Conservation (phyloP, 2,329 filamentous ascomycete genomes). For the Fusarium illudens region DNA sequence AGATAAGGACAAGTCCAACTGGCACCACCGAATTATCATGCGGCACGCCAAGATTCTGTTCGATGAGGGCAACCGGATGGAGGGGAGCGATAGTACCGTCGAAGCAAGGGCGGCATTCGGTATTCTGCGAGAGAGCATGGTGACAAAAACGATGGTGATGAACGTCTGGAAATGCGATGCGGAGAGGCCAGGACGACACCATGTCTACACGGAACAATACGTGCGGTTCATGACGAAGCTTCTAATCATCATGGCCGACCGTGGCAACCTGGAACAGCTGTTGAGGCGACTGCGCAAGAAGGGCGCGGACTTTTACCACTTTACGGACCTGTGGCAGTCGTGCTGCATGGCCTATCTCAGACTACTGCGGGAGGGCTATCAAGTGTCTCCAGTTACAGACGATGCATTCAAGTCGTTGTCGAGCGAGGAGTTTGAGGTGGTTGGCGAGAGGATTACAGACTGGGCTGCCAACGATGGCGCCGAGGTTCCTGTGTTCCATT, state of each 20-base stretch:
- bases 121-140: conserved; percentile 76
- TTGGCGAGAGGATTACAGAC: conserved; percentile 62
- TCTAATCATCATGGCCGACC: conserved; percentile 77
- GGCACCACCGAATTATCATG: conserved; percentile 92
- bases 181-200: conserved; percentile 83
- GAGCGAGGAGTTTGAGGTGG: conserved; percentile 66
- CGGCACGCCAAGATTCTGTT: conserved; percentile 70
- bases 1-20: conserved; percentile 88
- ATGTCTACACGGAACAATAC: conserved; percentile 90
- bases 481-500: conserved; percentile 56
- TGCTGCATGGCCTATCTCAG: conserved; percentile 64
- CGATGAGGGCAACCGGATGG: conserved; percentile 49
- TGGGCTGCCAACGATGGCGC: conserved; percentile 57
- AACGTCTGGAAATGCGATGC: conserved; percentile 96
- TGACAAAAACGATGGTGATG: conserved; percentile 93
- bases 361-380: conserved; percentile 59
- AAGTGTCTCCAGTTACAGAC: conserved; percentile 57
- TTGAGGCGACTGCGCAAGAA: conserved; percentile 83
- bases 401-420: conserved; percentile 64
- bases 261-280: conserved; percentile 78
- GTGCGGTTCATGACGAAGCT: conserved; percentile 82
- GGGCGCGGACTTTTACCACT: conserved; percentile 76
- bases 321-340: conserved; percentile 66
- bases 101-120: conserved; percentile 82
- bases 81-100: conserved; percentile 59